Evolutionary conservation across 352 stramenopile species (phyloP), one percentile per base, ranked within the genome.

Genomic region (Blastocystis sp.): DNA sequence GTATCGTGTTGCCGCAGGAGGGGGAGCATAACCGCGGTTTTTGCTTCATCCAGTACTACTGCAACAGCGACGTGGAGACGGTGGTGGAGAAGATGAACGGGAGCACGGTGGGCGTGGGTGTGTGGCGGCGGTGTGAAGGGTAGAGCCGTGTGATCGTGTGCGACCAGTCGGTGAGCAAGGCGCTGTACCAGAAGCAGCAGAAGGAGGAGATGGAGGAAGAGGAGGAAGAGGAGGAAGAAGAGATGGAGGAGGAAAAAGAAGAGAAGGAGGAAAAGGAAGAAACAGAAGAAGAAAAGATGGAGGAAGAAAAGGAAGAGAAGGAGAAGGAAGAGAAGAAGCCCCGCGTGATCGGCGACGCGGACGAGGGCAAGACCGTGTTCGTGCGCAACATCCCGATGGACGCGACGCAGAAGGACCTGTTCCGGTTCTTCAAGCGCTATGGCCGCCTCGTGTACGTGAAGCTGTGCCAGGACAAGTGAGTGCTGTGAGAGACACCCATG

Each of bases 141-240:
- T 68, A 89, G 61, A 28, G 76, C 77, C 21, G 77, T 0, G 69
- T 90, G 17, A 76, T 90, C 7, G 89, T 89, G 28, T 87, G 90
- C 81, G 89, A 89, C 34, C 68, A 90, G 89, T 61, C 70, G 66
- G 81, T 78, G 76, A 54, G 24, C 71, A 89, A 38, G 89, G 90
- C 24, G 89, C 89, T 4, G 89, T 90, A 1, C 65, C 76, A 3
- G 66, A 68, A 43, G 89, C 71, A 92, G 7, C 87, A 92, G 1
- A 59, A 89, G 3, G 65, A 70, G 3, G 80, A 91, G 0, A 81
- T 89, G 6, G 74, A 89, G 34, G 60, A 91, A 40, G 70, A 87
- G 57, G 80, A 89, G 14, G 90, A 79, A 42, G 34, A 48, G 3
- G 28, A 59, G 21, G 28, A 34, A 34, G 69, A 79, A 45, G 6